Evolutionary conservation across 768 basidiomycete genomes (phyloP), one percentile per base, ranked within the genome.

Genomic region (Suillus brevipes): DNA sequence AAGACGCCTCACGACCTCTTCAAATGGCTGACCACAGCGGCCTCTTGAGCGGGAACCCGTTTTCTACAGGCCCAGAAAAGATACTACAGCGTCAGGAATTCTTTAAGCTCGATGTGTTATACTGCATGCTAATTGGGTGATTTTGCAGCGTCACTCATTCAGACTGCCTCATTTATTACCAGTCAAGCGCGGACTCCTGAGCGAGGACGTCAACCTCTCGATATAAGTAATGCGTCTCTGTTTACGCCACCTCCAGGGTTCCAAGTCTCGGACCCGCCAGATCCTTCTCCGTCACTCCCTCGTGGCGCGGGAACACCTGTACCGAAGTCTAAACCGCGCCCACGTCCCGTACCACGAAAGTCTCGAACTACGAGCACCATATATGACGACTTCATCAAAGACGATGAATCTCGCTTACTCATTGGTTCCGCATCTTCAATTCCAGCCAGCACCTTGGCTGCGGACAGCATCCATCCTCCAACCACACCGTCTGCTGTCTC

Each of bases 251-350:
- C 65, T 12, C 37, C 37, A 0, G 50, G 12, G 0, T 16, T 56
- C 14, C 13, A n/a, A 52, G 62, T 59, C 47, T 36, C 40, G 34
- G 62, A 61, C 58, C 62, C 65, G 13, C 57, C 65, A 47, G 70
- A 68, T 56, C 1, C 23, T 28, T 65, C 68, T 45, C 53, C 66
- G 4, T 66, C 64, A 5, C 56, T 63, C 14, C 66, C 65, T 47
- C 59, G 20, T 10, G 45, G n/a, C 6, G 65, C 64, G 16, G 49
- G 57, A 7, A 47, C 25, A 10, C 37, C 65, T 18, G 38, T 16
- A 66, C 65, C 16, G 3, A 71, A 36, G 38, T 64, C 74, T 28
- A 69, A 63, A 43, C 68, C 72, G 28, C 72, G 80, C 16, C 80
- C 79, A 36, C 72, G 69, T 64, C 80, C 80, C 3, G 25, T 59